Evolutionary conservation across 176 grass and related monocot species (phyloP), one percentile per base, ranked within the genome.

Genomic region (Oryza longistaminata): DNA sequence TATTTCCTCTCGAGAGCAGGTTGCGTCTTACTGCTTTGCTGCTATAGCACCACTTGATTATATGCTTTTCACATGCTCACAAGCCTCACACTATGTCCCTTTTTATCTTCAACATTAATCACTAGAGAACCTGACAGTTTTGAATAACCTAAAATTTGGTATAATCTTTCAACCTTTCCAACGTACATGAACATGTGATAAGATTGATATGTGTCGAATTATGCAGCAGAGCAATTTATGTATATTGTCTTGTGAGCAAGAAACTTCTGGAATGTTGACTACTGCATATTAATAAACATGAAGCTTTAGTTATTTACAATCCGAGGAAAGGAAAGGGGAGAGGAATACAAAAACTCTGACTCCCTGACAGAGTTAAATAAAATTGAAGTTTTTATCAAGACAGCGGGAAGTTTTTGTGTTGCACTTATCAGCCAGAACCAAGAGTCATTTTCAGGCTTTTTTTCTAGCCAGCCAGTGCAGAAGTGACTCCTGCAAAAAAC

Each of bases 1-100:
- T 98, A 96, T 91, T 98, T 98, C 80, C 88, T 98, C 50, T 95
- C 96, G 75, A 92, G 90, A 98, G 90, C 93, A 90, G 96, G 96
- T 98, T 91, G 35, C 6, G n/a, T 85, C 71, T 49, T 73, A 78
- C 45, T 42, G 14, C 55, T 88, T 77, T 76, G 11, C 15, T 49
- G 61, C 34, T 79, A 21, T 4, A 83, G 21, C 9, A 39, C 46
- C 49, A 62, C 61, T 68, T 83, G 34, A 33, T 26, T 79, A 3
- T 31, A 6, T 67, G 70, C 22, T 73, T 27, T 19, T 76, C 5
- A 31, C 45, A 34, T 26, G 27, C 81, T 21, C 53, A 15, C 46
- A 49, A 49, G 39, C 39, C 0, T 83, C 70, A 52, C 1, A 10
- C 60, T 50, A 31, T 9, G 16, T 53, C 5, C 49, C 35, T 75